Percentiles rank a stretch among this genome's conserved stretches.
These are phyloP conservation scores for Lactarius indigo DNA, from an alignment of 768 basidiomycete species.

Conservation along the genomic window DNA sequence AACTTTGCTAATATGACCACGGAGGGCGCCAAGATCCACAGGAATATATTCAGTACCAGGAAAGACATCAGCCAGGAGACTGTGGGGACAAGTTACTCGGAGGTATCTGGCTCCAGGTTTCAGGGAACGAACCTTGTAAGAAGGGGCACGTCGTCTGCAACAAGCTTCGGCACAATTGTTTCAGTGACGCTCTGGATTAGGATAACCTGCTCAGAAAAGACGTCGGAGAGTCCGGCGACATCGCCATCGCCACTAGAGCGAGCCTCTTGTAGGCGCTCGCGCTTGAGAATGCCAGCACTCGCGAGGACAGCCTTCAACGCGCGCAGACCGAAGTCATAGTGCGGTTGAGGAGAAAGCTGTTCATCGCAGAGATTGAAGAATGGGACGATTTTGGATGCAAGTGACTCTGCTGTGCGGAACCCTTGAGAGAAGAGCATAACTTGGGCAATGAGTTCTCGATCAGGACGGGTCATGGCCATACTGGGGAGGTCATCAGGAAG, in stretches of 20 bases:
- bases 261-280: conserved; percentile 67
- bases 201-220: conserved; percentile 87
- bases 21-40: conserved; percentile 81
- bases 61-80: conserved; percentile 94
- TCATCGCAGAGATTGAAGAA: conserved; percentile 99
- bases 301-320: conserved; percentile 95
- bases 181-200: conserved; percentile 98
- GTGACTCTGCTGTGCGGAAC: conserved; percentile 93
- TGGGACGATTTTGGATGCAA: conserved; percentile 98
- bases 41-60: conserved; percentile 91
- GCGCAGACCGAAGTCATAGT: conserved; percentile 98
- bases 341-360: conserved; percentile 93
- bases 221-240: conserved; percentile 60
- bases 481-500: conserved; percentile 37
- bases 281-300: conserved; percentile 96
- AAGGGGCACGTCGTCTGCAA: conserved; percentile 94
- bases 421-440: conserved; percentile 99
- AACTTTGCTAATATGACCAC: conserved; percentile 81
- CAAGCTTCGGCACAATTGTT: conserved; percentile 96
- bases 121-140: conserved; percentile 66
- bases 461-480: conserved; percentile 99
- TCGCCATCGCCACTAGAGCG: conserved; percentile 39
- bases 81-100: conserved; percentile 33
- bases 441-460: conserved; percentile 97
- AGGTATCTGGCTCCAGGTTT: conserved; percentile 4